Evolutionary conservation across 208 protist genomes (phyloP).

Genomic region (Trypanosoma cruzi): DNA sequence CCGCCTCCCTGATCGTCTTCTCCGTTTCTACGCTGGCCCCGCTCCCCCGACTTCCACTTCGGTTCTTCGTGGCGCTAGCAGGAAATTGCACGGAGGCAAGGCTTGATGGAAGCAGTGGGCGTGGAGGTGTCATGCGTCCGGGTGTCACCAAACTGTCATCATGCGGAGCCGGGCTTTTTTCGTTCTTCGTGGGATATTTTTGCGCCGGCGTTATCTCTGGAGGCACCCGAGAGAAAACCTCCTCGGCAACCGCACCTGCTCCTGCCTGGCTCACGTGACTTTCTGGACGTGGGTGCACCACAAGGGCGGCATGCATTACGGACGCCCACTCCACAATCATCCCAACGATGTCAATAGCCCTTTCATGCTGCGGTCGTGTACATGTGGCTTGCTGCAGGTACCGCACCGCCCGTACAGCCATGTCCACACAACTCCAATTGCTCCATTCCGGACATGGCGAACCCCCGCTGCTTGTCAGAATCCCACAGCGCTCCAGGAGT

Average conservation of each 20-base stretch:
- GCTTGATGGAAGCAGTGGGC: too few species aligned
- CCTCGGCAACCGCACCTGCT: not conserved
- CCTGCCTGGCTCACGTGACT: not conserved
- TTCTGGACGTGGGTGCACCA: not conserved
- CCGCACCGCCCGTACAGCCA: constrained; percentile 2
- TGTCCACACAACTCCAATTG: not conserved
- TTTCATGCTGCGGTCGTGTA: not conserved
- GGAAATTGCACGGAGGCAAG: too few species aligned
- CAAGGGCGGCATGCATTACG: constrained; percentile 6
- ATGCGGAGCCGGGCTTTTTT: not conserved
- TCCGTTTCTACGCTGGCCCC: too few species aligned
- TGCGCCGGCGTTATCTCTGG: too few species aligned
- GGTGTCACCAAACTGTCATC: too few species aligned
- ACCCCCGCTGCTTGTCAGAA: not conserved
- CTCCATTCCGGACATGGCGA: not conserved
- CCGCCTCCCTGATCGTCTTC: too few species aligned
- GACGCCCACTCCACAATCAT: constrained; percentile 14
- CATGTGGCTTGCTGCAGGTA: not conserved
- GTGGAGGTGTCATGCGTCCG: too few species aligned
- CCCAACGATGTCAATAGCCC: not conserved
- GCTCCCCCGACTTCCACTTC: too few species aligned
- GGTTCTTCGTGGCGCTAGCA: too few species aligned
- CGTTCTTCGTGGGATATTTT: too few species aligned
- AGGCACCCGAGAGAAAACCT: too few species aligned
- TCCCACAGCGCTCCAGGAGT: constrained; percentile 12